Percentiles rank a stretch among this genome's conserved stretches.
phyloP scores from a whole-genome alignment of 1,284 basidiomycete species.

The Fomes fomentarius region DNA sequence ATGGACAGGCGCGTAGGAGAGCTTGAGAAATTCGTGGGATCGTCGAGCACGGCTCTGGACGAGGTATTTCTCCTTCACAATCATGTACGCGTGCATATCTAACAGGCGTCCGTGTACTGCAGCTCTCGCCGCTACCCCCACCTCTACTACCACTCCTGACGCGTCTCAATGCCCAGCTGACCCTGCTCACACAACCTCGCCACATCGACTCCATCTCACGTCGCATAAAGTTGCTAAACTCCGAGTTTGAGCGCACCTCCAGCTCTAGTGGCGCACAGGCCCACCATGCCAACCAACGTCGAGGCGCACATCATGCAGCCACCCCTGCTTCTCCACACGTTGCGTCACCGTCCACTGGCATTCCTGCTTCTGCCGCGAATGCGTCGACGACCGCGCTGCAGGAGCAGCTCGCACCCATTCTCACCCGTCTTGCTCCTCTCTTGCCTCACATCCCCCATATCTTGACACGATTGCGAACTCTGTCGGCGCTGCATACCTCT shows the following conservation, averaged over 20 bases:
- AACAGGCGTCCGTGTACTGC: not conserved
- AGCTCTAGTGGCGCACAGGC: conserved; percentile 46
- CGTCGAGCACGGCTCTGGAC: conserved; percentile 69
- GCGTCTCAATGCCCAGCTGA: conserved; percentile 84
- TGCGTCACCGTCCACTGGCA: conserved; percentile 39
- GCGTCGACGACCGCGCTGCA: conserved; percentile 44
- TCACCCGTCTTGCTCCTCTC: conserved; percentile 84
- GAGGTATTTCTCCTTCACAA: conserved; percentile 56
- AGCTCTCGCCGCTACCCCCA: conserved; percentile 71
- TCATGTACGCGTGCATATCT: conserved; percentile 14
- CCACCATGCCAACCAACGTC: conserved; percentile 33
- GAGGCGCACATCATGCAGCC: conserved; percentile 22
- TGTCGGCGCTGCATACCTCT: conserved; percentile 82
- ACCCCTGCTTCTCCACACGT: conserved; percentile 13
- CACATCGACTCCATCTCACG: conserved; percentile 97
- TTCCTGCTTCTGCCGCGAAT: conserved; percentile 35
- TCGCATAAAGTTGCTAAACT: conserved; percentile 89
- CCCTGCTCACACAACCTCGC: conserved; percentile 90
- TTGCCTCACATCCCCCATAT: conserved; percentile 92
- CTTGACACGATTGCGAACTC: conserved; percentile 84
- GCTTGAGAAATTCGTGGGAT: conserved; percentile 81
- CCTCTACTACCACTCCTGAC: conserved; percentile 84
- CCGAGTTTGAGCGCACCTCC: conserved; percentile 89
- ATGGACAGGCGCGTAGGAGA: conserved; percentile 81
- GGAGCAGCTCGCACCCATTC: conserved; percentile 72